These are phyloP conservation scores for Naganishia cerealis DNA, from an alignment of 1,284 basidiomycete species.

Conservation along the genomic window DNA sequence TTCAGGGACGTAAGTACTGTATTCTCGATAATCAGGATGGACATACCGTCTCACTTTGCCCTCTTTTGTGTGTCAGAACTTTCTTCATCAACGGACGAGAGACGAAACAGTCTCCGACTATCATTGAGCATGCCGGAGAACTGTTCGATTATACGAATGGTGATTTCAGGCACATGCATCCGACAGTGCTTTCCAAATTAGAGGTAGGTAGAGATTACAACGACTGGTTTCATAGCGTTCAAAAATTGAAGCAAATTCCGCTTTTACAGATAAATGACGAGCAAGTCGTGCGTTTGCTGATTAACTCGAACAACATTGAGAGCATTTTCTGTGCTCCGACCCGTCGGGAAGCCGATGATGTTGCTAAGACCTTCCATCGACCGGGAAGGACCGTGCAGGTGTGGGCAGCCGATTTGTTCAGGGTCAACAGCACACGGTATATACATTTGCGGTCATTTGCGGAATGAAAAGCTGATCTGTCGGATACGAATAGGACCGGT, in stretches of 20 bases:
- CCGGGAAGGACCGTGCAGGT: slow-evolving; percentile 32
- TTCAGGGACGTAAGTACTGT: slow-evolving; percentile 61
- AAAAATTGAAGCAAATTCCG: slow-evolving; percentile 8
- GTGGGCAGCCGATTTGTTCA: slow-evolving; percentile 41
- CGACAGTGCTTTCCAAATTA: slow-evolving; percentile 81
- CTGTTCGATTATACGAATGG: slow-evolving; percentile 72
- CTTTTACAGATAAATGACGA: slow-evolving; percentile 67
- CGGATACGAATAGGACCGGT: slow-evolving; percentile 11
- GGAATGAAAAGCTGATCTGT: background rate
- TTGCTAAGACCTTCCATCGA: slow-evolving; percentile 53
- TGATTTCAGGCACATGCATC: slow-evolving; percentile 62
- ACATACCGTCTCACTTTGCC: background rate
- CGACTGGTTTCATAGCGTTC: background rate
- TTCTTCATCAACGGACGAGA: slow-evolving; percentile 19
- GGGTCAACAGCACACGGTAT: slow-evolving; percentile 28
- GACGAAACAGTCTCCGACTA: slow-evolving; percentile 50
- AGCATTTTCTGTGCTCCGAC: slow-evolving; percentile 64
- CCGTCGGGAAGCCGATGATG: slow-evolving; percentile 60
- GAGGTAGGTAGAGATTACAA: slow-evolving; percentile 60
- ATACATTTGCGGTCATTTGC: background rate
- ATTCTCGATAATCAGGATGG: slow-evolving; percentile 40
- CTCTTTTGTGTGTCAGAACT: background rate
- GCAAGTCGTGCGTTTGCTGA: slow-evolving; percentile 75
- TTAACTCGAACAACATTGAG: slow-evolving; percentile 75
- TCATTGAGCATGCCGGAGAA: slow-evolving; percentile 70